Base-by-base conservation (phyloP, 345 rosid species). In the Citrus medica region DNA sequence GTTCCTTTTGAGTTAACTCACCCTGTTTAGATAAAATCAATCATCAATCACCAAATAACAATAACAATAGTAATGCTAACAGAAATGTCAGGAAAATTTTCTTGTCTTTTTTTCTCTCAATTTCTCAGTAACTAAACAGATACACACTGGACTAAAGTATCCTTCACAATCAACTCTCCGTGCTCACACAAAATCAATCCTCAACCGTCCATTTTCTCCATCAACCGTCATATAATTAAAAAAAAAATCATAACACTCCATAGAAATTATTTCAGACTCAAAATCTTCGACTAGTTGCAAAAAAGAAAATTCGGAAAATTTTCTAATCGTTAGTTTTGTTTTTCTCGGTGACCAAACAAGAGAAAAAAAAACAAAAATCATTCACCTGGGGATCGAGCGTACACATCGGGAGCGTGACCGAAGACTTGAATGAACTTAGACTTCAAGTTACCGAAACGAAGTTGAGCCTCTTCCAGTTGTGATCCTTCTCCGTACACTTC, bases 351-450 rank as follows among this genome's bases (percentile, higher is more conserved):
- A 73, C 66, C 72, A 81, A 78, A 74, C 27, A 48, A 53, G 71
- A 19, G 51, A 9, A 38, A 40, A 38, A 40, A 40, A 40, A 2
- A 24, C 1, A 3, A 9, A 0, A 9, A 27, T 46, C 5, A 2
- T 21, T 6, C 46, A 93, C 99, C 99, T 64, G 98, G 98, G 84
- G 99, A 90, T 40, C 98, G 95, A 64, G 99, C 92, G 75, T 83
- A 94, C 81, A 87, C 77, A 1, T 94, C 84, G 19, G 99, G 98
- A 60, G 84, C 51, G 64, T 90, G 86, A 78, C 87, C 93, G 82
- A 94, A 97, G 67, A 85, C 79, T 46, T 89, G 37, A 42, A 82
- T 76, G 79, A 94, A 97, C 84, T 90, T 93, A 7, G 92, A 78
- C 68, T 88, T 87, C 78, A 94, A 14, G 22, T 62, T 78, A 56